Conservation (phyloP, 2,329 filamentous ascomycete genomes). For the Grosmannia huntii region DNA sequence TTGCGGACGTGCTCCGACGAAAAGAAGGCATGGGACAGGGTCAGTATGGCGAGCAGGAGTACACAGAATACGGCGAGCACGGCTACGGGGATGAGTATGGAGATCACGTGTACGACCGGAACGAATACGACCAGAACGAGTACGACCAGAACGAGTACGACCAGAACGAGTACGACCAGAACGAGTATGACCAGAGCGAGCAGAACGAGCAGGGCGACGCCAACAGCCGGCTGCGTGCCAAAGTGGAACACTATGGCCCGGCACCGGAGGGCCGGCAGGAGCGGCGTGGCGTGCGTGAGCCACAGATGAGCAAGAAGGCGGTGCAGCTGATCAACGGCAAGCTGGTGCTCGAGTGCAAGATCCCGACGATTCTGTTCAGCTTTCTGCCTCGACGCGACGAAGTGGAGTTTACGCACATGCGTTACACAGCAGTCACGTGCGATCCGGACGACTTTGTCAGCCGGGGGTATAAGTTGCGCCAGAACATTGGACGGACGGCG, state of each 20-base stretch:
- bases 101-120: background rate
- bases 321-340: constrained; percentile 96
- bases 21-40: background rate
- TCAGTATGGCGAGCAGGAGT: background rate
- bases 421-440: constrained; percentile 90
- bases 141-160: background rate
- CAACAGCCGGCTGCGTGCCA: constrained; percentile 16
- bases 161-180: background rate
- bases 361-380: constrained; percentile 94
- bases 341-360: constrained; percentile 96
- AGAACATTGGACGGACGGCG: constrained; percentile 83
- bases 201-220: background rate
- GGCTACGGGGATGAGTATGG: background rate
- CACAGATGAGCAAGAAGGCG: constrained; percentile 85
- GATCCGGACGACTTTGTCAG: constrained; percentile 86
- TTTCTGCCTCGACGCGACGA: constrained; percentile 89
- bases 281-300: constrained; percentile 71
- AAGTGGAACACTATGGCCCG: constrained; percentile 72
- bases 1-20: constrained; percentile 11
- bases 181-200: background rate
- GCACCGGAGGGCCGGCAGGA: constrained; percentile 80
- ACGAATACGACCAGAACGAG: background rate
- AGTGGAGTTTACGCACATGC: constrained; percentile 90
- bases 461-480: constrained; percentile 83
- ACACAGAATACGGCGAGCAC: background rate